These are phyloP conservation scores for Candida sakaeoensis DNA, from an alignment of 805 yeast genomes.

Conservation along the genomic window DNA sequence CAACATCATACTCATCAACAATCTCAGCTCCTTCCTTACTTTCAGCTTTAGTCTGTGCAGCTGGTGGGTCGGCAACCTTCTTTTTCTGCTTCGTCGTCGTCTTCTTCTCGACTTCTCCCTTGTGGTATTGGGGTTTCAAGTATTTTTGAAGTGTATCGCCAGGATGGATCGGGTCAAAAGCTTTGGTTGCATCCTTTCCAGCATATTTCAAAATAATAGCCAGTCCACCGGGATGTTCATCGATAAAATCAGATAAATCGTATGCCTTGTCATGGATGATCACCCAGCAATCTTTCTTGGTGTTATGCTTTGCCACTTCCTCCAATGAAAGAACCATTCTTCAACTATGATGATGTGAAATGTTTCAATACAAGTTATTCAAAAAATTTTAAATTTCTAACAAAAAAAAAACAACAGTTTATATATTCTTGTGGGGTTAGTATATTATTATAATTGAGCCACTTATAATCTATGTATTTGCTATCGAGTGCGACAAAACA, in stretches of 20 bases:
- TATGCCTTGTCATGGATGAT: constrained; percentile 75
- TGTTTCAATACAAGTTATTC: neutral
- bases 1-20: constrained; percentile 39
- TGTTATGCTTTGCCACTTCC: constrained; percentile 47
- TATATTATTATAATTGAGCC: neutral
- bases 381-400: neutral
- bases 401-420: neutral
- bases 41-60: constrained; percentile 2
- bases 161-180: constrained; percentile 88
- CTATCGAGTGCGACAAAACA: neutral
- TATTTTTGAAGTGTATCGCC: constrained; percentile 75
- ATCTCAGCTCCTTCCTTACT: constrained; percentile 4
- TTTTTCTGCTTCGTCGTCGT: too few species aligned
- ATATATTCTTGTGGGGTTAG: neutral
- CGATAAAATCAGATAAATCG: constrained; percentile 63
- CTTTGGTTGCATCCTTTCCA: constrained; percentile 63
- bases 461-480: neutral
- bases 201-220: constrained; percentile 50
- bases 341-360: neutral
- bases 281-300: constrained; percentile 74
- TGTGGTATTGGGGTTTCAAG: constrained; percentile 42
- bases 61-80: constrained; percentile 1
- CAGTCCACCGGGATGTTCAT: constrained; percentile 61
- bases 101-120: constrained; percentile 29
- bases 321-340: constrained; percentile 16